phyloP scores from a whole-genome alignment of 83 land plant species.

The Isoetes engelmannii region DNA sequence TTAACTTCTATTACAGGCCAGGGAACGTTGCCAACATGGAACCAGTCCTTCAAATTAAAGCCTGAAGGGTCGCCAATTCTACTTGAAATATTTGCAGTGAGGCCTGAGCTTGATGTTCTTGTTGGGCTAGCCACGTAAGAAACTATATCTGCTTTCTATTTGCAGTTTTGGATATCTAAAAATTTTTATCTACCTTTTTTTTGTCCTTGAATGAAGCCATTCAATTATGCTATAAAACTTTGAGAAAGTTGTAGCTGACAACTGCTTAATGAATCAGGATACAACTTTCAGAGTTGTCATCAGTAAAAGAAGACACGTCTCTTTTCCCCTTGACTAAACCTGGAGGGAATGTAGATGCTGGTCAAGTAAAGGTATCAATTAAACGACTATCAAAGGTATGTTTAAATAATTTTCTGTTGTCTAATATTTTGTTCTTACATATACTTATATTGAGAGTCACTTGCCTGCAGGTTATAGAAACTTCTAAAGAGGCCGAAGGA shows the following conservation, averaged over 20 bases:
- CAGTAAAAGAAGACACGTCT: neutral
- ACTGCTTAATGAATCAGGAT: neutral
- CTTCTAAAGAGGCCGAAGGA: neutral
- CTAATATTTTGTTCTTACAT: neutral
- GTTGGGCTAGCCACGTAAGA: slow-evolving; percentile 5
- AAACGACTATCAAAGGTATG: neutral
- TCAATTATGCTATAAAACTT: no score
- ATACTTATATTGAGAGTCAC: neutral
- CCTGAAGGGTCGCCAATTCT: neutral
- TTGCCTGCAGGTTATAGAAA: neutral
- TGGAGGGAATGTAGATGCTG: slow-evolving; percentile 3
- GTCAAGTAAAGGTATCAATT: neutral
- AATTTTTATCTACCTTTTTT: no score
- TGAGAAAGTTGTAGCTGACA: neutral
- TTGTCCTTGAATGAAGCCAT: no score
- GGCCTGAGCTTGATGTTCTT: slow-evolving; percentile 8
- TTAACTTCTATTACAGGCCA: neutral
- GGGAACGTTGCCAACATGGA: slow-evolving; percentile 1
- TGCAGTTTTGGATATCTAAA: no score
- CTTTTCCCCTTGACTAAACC: slow-evolving; percentile 1
- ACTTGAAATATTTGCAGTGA: neutral
- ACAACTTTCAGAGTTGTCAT: neutral
- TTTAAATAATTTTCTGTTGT: neutral
- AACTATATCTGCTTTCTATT: neutral
- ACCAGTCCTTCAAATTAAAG: neutral